These are phyloP conservation scores for Fusarium algeriense DNA, from an alignment of 2,329 filamentous ascomycete genomes.

Conservation along the genomic window DNA sequence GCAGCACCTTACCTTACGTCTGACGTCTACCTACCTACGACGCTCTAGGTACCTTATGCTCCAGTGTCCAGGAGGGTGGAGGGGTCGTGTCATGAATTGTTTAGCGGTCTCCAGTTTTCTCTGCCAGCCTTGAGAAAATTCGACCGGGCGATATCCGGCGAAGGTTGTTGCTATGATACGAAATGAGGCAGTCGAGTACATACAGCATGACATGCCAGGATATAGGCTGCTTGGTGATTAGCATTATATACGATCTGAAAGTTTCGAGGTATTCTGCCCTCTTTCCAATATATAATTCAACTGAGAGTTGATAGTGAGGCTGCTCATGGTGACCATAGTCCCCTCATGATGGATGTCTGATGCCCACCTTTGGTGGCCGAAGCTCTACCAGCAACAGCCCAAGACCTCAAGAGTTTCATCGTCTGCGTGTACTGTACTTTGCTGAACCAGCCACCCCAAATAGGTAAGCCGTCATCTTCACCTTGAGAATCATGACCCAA, in stretches of 20 bases:
- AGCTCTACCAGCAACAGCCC: not conserved
- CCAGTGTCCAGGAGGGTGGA: slow-evolving; percentile 38
- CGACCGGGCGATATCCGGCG: slow-evolving; percentile 37
- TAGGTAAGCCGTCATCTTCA: slow-evolving; percentile 29
- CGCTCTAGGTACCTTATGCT: not conserved
- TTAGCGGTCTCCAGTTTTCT: slow-evolving; percentile 47
- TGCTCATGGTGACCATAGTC: slow-evolving; percentile 9
- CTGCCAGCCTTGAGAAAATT: slow-evolving; percentile 37
- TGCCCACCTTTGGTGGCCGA: not conserved
- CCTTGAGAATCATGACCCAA: slow-evolving; percentile 17
- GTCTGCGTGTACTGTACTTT: not conserved
- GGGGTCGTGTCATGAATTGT: slow-evolving; percentile 53
- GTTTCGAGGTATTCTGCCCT: not conserved
- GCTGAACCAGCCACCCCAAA: slow-evolving; percentile 23
- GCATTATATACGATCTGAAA: no score
- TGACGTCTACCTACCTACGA: slow-evolving; percentile 33
- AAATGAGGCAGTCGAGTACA: not conserved
- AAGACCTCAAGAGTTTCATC: not conserved
- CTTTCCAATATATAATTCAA: not conserved
- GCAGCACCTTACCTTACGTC: slow-evolving; percentile 16
- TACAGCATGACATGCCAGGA: not conserved
- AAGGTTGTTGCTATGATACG: slow-evolving; percentile 15
- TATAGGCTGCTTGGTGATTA: not conserved
- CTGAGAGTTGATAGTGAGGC: slow-evolving; percentile 1
- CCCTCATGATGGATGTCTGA: slow-evolving; percentile 16